Base-by-base conservation (phyloP, 768 basidiomycete species). In the Bullera alba region DNA sequence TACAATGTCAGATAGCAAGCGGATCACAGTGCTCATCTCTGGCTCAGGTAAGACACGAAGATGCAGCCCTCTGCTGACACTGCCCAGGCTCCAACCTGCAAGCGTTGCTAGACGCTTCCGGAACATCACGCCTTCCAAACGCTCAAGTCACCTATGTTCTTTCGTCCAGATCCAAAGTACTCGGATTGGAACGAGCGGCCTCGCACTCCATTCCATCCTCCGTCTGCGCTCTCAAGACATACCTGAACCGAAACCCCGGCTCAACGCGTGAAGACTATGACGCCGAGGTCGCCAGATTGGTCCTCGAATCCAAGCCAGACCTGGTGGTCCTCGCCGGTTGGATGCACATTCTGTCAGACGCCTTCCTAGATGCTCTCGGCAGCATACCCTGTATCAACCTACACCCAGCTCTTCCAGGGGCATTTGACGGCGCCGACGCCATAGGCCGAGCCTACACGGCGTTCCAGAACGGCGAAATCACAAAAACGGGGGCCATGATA, bases 351-450 rank as follows among this genome's bases (percentile, higher is more conserved):
- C 78, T 96, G 51, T 82, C 84, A 50, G 83, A 87, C 46, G 76
- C 75, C 0, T 96, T 96, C 71, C 72, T 97, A 52, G 80, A 87
- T 17, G 76, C 81, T 27, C 69, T 87, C 44, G 76, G 78, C 42
- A 79, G 79, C 10, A 80, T 93, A 2, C 84, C 88, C 0, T 86
- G 95, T 55, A 93, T 99, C 76, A 99, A 97, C 69, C 77, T 99
- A 4, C 95, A 97, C 63, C 95, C 95, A 5, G 95, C 95, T 4
- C 75, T 99, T 2, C 93, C 93, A 0, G 90, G 91, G 2, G 82
- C 85, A n/a, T 99, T 99, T 61, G 91, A 95, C 60, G 95, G 95
- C 4, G 83, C 87, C n/a, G 80, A 87, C 61, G 90, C 92, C 1
- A 85, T 96, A 47, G 81, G 85, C 56, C 77, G 93, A 10, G 89